A percentile compares a stretch with the other conserved stretches of the same genome.
phyloP scores from a whole-genome alignment of 306 rosid species.

The Hippophae rhamnoides region DNA sequence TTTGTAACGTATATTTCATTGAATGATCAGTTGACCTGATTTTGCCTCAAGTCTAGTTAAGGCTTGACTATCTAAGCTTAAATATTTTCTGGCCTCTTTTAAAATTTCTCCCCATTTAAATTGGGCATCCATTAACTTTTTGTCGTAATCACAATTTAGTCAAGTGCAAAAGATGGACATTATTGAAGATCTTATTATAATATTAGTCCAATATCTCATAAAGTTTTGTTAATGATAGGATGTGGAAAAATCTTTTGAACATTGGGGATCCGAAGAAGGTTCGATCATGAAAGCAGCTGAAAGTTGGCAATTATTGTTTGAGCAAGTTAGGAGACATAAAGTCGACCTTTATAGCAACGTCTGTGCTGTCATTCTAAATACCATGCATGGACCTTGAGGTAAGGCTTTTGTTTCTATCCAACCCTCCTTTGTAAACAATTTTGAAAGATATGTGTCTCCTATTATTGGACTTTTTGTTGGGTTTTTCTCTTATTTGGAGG shows the following conservation, averaged over 20 bases:
- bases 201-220: background rate
- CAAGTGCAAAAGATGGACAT: background rate
- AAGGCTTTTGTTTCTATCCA: too few relatives aligned
- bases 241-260: constrained; percentile 46
- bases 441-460: too few relatives aligned
- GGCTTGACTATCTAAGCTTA: background rate
- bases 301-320: too few relatives aligned
- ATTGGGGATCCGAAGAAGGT: constrained; percentile 39
- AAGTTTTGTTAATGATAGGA: constrained; percentile 33
- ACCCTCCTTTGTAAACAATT: too few relatives aligned
- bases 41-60: background rate
- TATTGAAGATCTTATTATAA: background rate
- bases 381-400: too few relatives aligned
- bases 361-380: too few relatives aligned
- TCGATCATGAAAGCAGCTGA: too few relatives aligned
- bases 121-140: background rate
- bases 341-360: too few relatives aligned
- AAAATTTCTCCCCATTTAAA: background rate
- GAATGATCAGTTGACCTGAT: background rate
- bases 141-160: background rate
- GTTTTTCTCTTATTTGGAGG: too few relatives aligned
- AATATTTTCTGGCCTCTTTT: background rate
- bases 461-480: too few relatives aligned
- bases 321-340: too few relatives aligned
- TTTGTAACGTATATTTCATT: too few relatives aligned